Evolutionary conservation across 2,329 filamentous ascomycete genomes (phyloP), one percentile per base, ranked within the genome.

Genomic region (Paraconiothyrium sp.): DNA sequence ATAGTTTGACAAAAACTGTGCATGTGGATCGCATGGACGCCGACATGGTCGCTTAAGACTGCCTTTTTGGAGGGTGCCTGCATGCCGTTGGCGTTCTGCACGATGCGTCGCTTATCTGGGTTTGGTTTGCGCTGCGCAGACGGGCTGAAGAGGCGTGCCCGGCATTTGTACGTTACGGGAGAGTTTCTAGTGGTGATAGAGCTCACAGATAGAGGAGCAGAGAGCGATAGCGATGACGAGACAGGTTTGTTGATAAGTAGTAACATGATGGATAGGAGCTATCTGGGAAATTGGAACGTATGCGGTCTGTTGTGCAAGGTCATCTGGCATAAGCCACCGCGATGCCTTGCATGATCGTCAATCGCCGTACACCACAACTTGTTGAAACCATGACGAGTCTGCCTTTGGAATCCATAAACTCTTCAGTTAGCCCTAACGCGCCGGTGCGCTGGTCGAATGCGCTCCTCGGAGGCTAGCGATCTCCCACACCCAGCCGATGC

Each of bases 251-350:
- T 16, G 49, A 51, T 11, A 39, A 27, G 47, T 34, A 51, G 35
- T 14, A 30, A 9, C 11, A 39, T 5, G 8, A n/a, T 16, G 20
- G 39, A 16, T 30, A 20, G 41, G 10, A 14, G 13, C 24, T 41
- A n/a, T 7, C 5, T 8, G 24, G 22, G 27, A 11, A 20, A 22
- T 27, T 8, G 7, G 41, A 22, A 3, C 14, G 16, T 27, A 54
- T 24, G 16, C 10, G n/a, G 41, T 22, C 20, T 8, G 27, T 22
- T 9, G 24, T 32, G 37, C 51, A 37, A 44, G 39, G 39, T 54
- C 51, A 54, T 54, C 51, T 54, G 51, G 49, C n/a, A n/a, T 24
- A 44, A 44, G 51, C 51, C 51, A 54, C 51, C 22, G 16, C 39
- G 51, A 54, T 44, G 13, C 24, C 27, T 41, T 54, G 51, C 51